Base-by-base conservation (phyloP, 140 eudicot genomes). In the Flaveria floridana region DNA sequence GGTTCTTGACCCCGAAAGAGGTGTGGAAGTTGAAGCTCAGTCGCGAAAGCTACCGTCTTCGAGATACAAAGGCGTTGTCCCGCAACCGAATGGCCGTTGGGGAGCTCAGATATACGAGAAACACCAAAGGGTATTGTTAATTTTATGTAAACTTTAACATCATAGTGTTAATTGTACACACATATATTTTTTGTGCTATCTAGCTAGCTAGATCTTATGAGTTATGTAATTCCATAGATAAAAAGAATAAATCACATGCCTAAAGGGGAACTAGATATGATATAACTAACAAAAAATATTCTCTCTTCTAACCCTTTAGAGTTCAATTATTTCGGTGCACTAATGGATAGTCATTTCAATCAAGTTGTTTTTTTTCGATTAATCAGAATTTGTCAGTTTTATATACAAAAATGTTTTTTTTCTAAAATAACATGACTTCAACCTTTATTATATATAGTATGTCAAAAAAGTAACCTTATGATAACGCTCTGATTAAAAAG, bases 31-130 rank as follows among this genome's bases (percentile, higher is more conserved):
- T 7, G 98, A 89, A 77, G 92, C 95, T 6, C 96, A 92, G 75
- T 90, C 97, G 11, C 69, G 83, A 18, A 93, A 93, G 82, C 89
- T 93, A 2, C 97, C 97, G 0, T 93, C 98, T 0, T 93, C 98
- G 0, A 75, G 85, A 51, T 93, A 80, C 79, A 93, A 93, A 71
- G 98, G 98, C 0, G 99, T 94, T 12, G 99, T 94, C 15, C 99
- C 99, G 0, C 99, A 94, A 79, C 99, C 97, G 0, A 94, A 94
- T 65, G 99, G 99, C 4, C 84, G 97, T 23, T 94, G 97, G 97
- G 99, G 99, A 2, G 96, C 99, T 23, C 99, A 94, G 78, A 94
- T 94, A 65, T 94, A 94, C 72, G 97, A 90, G 80, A 94, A 94
- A 78, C 99, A 94, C 71, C 96, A 86, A 46, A 81, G 99, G 41